Evolutionary conservation across 495 filamentous ascomycete species (phyloP).

Genomic region (Achaetomiella virescens): DNA sequence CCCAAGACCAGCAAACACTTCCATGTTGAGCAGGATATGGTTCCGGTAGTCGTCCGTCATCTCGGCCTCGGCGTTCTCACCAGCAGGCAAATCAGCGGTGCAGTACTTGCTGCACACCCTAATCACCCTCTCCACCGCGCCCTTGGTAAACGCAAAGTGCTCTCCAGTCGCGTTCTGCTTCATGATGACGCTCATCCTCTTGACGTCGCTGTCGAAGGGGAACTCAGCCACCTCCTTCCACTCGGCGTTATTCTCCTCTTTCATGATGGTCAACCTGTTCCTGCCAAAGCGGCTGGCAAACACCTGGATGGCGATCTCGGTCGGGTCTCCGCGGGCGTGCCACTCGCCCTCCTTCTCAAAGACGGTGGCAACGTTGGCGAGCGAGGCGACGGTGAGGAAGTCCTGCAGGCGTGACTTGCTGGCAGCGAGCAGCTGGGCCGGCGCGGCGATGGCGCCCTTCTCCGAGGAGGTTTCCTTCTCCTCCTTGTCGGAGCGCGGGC

Average conservation of each 20-base stretch:
- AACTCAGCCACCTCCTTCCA: slow-evolving; percentile 60
- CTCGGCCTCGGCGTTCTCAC: slow-evolving; percentile 36
- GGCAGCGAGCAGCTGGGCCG: slow-evolving; percentile 13
- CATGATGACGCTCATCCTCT: slow-evolving; percentile 78
- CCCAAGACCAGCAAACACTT: slow-evolving; percentile 59
- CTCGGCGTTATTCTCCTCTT: slow-evolving; percentile 42
- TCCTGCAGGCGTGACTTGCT: slow-evolving; percentile 23
- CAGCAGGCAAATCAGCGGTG: background rate
- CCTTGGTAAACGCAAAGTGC: slow-evolving; percentile 63
- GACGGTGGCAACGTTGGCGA: slow-evolving; percentile 38
- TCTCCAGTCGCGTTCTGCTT: slow-evolving; percentile 25
- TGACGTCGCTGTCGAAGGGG: slow-evolving; percentile 74
- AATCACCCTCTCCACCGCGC: slow-evolving; percentile 71
- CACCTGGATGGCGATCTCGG: slow-evolving; percentile 77
- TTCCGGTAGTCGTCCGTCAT: slow-evolving; percentile 56
- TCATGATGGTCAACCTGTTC: slow-evolving; percentile 48
- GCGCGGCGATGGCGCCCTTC: slow-evolving; percentile 4
- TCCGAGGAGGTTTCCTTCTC: background rate
- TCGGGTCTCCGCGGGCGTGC: slow-evolving; percentile 73
- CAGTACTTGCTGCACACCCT: slow-evolving; percentile 30
- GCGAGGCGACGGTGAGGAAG: slow-evolving; percentile 30
- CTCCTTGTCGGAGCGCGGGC: slow-evolving; percentile 7
- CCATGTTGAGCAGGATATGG: slow-evolving; percentile 56
- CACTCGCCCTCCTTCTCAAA: slow-evolving; percentile 47
- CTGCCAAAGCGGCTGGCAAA: slow-evolving; percentile 65